A percentile compares a stretch with the other conserved stretches of the same genome.
These are phyloP conservation scores for Trichoderma sp. DNA, from an alignment of 2,329 filamentous ascomycete species.

Conservation along the genomic window DNA sequence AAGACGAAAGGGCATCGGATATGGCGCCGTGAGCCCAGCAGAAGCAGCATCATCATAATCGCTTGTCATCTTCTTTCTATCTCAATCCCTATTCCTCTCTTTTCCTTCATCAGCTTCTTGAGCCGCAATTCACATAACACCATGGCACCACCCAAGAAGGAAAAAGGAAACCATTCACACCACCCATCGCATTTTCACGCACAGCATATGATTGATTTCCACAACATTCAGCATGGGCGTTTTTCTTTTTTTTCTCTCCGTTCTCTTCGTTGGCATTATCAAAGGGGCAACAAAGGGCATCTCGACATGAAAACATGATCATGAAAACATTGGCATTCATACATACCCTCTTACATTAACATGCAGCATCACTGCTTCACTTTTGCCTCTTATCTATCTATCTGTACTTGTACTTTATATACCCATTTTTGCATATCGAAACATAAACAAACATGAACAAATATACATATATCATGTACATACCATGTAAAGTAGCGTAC, in stretches of 20 bases:
- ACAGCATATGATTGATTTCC: neutral
- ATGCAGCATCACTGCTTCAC: neutral
- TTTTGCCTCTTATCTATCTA: neutral
- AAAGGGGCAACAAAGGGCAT: neutral
- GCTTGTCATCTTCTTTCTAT: neutral
- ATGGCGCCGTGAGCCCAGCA: neutral
- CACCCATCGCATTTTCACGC: neutral
- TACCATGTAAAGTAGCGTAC: neutral
- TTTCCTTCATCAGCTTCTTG: neutral
- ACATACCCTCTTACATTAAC: neutral
- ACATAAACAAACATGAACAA: neutral
- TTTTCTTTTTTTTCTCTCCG: neutral
- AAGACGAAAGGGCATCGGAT: conserved; percentile 68
- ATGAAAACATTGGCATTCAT: neutral
- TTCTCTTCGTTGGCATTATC: neutral
- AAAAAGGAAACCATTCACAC: neutral
- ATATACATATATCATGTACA: neutral
- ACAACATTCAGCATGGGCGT: conserved; percentile 4
- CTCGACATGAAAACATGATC: neutral
- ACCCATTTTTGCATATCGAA: neutral
- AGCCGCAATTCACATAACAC: neutral
- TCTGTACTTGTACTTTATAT: neutral
- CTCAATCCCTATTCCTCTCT: neutral
- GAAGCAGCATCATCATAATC: neutral
- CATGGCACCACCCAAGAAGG: neutral